Percentiles rank a stretch among this genome's conserved stretches.
Conservation (phyloP, 441 rosid species). For the Populus hybrid region DNA sequence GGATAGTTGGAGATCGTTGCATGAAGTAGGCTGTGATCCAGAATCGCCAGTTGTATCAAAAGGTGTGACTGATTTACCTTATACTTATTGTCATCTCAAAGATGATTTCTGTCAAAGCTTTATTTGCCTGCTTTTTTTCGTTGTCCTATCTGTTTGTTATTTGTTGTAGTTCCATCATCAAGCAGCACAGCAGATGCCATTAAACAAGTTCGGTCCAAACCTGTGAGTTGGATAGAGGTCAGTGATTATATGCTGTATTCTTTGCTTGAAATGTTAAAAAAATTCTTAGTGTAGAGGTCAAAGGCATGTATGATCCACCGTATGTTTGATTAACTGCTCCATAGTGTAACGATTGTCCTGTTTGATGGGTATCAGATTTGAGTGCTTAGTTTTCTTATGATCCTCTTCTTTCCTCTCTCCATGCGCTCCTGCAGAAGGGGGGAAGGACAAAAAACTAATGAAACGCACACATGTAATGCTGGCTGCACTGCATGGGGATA, state of each 20-base stretch:
- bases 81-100: neutral
- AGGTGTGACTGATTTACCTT: conserved; percentile 27
- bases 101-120: neutral
- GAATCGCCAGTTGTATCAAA: conserved; percentile 46
- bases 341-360: neutral
- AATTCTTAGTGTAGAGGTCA: neutral
- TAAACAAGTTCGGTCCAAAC: conserved; percentile 70
- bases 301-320: neutral
- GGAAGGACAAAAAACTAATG: neutral
- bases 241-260: conserved; percentile 19
- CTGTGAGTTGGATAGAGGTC: conserved; percentile 93
- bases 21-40: conserved; percentile 33
- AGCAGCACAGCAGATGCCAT: conserved; percentile 60
- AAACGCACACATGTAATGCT: neutral
- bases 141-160: conserved; percentile 14
- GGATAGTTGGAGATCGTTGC: conserved; percentile 62
- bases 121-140: conserved; percentile 18
- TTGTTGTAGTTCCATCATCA: conserved; percentile 43
- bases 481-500: neutral
- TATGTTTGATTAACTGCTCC: neutral
- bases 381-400: neutral
- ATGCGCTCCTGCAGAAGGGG: neutral
- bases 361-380: neutral
- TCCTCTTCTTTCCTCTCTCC: neutral
- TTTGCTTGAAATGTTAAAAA: conserved; percentile 9